Evolutionary conservation across 441 rosid genomes (phyloP).

Genomic region (Brassica balearica): DNA sequence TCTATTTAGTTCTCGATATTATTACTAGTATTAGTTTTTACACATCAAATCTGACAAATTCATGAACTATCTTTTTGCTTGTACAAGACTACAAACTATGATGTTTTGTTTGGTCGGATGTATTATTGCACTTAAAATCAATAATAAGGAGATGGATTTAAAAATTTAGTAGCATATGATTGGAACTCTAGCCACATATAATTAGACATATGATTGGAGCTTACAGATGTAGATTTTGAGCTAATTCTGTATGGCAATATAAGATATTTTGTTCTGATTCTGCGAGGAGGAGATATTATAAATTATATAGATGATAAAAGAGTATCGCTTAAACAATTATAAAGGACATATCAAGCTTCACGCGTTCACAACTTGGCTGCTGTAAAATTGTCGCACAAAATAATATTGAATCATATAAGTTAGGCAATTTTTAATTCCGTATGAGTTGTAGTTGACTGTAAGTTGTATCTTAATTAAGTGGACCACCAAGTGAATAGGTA

Average conservation of each 20-base stretch:
- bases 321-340: background rate
- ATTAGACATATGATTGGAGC: background rate
- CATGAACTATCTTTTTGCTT: background rate
- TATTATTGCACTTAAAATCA: background rate
- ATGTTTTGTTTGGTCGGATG: background rate
- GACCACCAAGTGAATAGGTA: no score
- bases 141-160: background rate
- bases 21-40: background rate
- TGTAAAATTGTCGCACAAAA: background rate
- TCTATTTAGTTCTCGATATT: background rate
- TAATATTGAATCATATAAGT: background rate
- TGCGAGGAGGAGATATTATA: background rate
- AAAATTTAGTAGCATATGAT: background rate
- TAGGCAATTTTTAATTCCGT: background rate
- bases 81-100: background rate
- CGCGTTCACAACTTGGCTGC: conserved; percentile 38
- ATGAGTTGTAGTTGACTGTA: conserved; percentile 19
- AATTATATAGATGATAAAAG: background rate
- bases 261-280: conserved; percentile 13
- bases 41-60: background rate
- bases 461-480: background rate
- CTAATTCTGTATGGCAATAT: background rate
- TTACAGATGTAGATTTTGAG: background rate
- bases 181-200: background rate
- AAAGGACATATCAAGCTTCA: background rate